Percentiles rank a stretch among this genome's conserved stretches.
Evolutionary conservation across 169 alveolate genomes (phyloP).

Genomic region (Perkinsus chesapeaki): DNA sequence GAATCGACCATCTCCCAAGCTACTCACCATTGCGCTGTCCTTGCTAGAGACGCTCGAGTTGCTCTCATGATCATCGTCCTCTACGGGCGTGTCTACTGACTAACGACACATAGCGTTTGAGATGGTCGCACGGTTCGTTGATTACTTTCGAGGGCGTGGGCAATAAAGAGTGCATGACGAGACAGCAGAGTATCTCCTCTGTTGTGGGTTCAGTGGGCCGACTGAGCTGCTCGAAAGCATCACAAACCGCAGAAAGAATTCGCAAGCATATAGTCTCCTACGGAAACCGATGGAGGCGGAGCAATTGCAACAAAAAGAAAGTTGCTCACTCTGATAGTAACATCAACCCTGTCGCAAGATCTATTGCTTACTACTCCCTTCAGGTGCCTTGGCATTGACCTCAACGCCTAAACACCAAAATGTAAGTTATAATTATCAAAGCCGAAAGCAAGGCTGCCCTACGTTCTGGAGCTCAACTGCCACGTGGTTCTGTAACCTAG

Average conservation of each 20-base stretch:
- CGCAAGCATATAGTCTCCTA: background rate
- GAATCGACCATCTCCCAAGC: no score
- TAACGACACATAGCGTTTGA: no score
- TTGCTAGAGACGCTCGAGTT: no score
- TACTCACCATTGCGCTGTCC: no score
- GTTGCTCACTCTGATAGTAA: background rate
- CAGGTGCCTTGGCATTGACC: background rate
- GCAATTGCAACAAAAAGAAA: background rate
- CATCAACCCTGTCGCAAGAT: background rate
- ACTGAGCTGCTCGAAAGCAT: background rate
- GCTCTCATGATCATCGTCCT: no score
- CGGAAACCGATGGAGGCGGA: background rate
- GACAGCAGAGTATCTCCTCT: background rate
- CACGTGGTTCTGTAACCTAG: background rate
- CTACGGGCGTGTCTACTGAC: no score
- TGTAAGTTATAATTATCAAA: no score
- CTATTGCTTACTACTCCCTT: background rate
- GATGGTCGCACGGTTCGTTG: no score
- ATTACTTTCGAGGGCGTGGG: no score
- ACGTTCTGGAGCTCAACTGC: background rate
- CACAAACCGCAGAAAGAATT: background rate
- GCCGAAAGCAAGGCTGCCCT: no score
- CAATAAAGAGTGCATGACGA: background rate
- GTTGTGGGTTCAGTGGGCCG: background rate
- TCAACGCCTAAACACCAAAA: background rate